Base-by-base conservation (phyloP, 345 rosid species). In the Syzygium aqueum region DNA sequence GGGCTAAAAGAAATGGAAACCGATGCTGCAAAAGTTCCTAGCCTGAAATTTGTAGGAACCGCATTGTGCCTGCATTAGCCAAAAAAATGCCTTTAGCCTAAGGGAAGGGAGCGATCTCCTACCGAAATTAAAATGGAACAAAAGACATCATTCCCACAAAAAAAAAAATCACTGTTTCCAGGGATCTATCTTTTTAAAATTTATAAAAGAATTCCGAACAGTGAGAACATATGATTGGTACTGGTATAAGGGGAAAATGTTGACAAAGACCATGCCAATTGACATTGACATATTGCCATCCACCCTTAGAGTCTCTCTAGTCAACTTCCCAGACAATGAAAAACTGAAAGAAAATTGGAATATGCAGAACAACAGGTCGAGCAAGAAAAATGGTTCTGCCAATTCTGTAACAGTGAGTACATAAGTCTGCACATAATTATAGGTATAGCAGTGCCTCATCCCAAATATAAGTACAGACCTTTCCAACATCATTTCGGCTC, bases 401-500 rank as follows among this genome's bases (percentile, higher is more conserved):
- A 9, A 73, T 33, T 67, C 49, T 33, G 78, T 67, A 33, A 67
- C 78, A 30, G 46, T 17, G 46, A 67, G 49, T 17, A 33, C 80
- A 5, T 73, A 73, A 73, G 46, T 73, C 13, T 73, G 49, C 25
- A 8, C 25, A 17, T 65, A 65, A 65, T 30, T 65, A 65, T 30
- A 65, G 6, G 30, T 16, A 30, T 65, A 15, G 77, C 16, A 65
- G 22, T 30, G 21, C 40, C 77, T 28, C 40, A 65, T 15, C 77
- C 30, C 77, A 65, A 40, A 30, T 67, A 67, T 30, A 73, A 33
- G 80, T 73, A 37, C 49, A 0, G 14, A 95, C 96, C 92, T 97
- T 95, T 90, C 99, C 99, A 50, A 94, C 95, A 87, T 97, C 98
- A 33, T 96, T 97, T 43, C 97, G 93, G 22, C 97, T 97, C 87